Base-by-base conservation (phyloP, 2,329 filamentous ascomycete genomes). In the Stagonosporopsis cucurbitacearum region DNA sequence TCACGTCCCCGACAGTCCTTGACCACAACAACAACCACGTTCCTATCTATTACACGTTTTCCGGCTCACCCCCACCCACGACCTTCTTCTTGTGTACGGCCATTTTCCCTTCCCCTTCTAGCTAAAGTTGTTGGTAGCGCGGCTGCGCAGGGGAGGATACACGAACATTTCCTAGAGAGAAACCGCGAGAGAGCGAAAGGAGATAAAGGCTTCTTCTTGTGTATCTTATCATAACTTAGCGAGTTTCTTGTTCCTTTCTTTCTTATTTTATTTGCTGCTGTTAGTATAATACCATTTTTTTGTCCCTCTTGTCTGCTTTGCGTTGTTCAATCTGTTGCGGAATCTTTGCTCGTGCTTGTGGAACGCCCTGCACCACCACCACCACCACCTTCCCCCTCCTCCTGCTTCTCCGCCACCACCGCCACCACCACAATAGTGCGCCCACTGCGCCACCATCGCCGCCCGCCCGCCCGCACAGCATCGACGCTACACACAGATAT, bases 1-100 rank as follows among this genome's bases (percentile, higher is more conserved):
- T 51, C 35, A 39, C 35, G 48, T 60, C 54, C 54, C 53, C 35
- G n/a, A 64, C 61, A 59, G 42, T 64, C 59, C 40, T 64, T 64
- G 57, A 64, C 43, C 49, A 55, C 51, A 37, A 43, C 25, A 26
- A 30, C 51, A 37, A 43, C 25, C 4, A 30, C 39, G 30, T 55
- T 50, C 9, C 37, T 37, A 44, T 23, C 30, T 42, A 44, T 11
- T 3, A 7, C 15, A 37, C 30, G 40, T 51, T 50, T 46, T 30
- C 25, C 17, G n/a, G 43, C 20, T 23, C 37, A 15, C 17, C 12
- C 20, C 52, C 46, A 42, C 49, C 42, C 54, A 54, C 58, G 53
- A 57, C 46, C 32, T 36, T 58, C 37, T 56, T 54, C 50, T 57
- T 58, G 39, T 58, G 53, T 60, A 57, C 56, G 56, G 51, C 56